These are phyloP conservation scores for Penicillium sp. DNA, from an alignment of 2,329 filamentous ascomycete species.

Conservation along the genomic window DNA sequence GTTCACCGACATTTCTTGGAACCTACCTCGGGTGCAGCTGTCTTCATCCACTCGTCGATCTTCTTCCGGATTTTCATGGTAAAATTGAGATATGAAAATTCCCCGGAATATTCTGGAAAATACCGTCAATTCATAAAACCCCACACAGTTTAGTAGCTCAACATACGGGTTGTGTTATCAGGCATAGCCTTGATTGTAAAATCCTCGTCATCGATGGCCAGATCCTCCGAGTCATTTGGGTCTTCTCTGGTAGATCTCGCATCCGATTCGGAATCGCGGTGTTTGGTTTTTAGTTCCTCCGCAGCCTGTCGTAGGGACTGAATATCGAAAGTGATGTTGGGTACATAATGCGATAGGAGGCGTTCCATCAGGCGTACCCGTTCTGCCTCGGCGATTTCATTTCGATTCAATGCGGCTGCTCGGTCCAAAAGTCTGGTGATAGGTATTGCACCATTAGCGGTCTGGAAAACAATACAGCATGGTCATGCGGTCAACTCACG, in stretches of 20 bases:
- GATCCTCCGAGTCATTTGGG: conserved; percentile 39
- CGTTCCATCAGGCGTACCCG: conserved; percentile 48
- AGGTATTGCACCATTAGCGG: conserved; percentile 4
- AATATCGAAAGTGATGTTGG: conserved; percentile 46
- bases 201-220: conserved; percentile 44
- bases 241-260: conserved; percentile 32
- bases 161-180: conserved; percentile 42
- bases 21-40: conserved; percentile 37
- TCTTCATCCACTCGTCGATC: conserved; percentile 46
- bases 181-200: conserved; percentile 42
- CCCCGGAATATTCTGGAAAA: conserved; percentile 44
- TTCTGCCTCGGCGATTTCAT: conserved; percentile 39
- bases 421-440: conserved; percentile 30
- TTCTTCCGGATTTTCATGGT: conserved; percentile 45
- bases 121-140: neutral
- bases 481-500: conserved; percentile 26
- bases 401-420: conserved; percentile 31
- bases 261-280: conserved; percentile 34
- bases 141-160: neutral
- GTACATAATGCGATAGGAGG: conserved; percentile 50
- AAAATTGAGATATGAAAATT: conserved; percentile 48
- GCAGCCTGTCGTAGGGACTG: conserved; percentile 45
- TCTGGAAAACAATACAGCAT: neutral
- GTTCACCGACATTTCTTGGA: neutral
- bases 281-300: conserved; percentile 44